phyloP scores from a whole-genome alignment of 371 early-diverging fungal genomes.

The Mortierella sp. region DNA sequence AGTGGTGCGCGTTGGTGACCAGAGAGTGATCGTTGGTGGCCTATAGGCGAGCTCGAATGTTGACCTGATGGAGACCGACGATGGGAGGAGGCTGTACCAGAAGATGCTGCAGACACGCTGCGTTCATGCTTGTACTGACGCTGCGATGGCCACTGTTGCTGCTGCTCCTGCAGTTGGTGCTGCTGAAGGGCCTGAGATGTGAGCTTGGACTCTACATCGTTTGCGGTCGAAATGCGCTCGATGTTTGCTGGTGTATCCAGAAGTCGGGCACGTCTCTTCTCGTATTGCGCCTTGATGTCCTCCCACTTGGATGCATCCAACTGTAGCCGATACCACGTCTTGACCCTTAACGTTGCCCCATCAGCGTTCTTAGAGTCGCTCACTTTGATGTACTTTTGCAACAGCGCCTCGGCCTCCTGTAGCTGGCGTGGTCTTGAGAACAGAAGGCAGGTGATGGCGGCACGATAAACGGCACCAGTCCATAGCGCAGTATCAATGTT shows the following conservation, averaged over 20 bases:
- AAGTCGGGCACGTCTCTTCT: slow-evolving; percentile 35
- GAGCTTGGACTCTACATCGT: slow-evolving; percentile 13
- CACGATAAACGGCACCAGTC: slow-evolving; percentile 30
- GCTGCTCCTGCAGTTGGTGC: slow-evolving; percentile 30
- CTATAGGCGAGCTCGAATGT: neutral
- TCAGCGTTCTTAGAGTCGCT: neutral
- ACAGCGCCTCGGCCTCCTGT: slow-evolving; percentile 32
- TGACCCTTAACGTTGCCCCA: slow-evolving; percentile 7
- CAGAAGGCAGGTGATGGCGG: slow-evolving; percentile 29
- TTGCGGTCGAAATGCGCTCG: slow-evolving; percentile 11
- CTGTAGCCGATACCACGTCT: slow-evolving; percentile 40
- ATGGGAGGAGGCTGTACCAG: slow-evolving; percentile 26
- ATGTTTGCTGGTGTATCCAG: slow-evolving; percentile 26
- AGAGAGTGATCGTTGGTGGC: slow-evolving; percentile 24
- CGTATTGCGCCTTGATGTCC: slow-evolving; percentile 40
- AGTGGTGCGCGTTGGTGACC: slow-evolving; percentile 32
- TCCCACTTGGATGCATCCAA: slow-evolving; percentile 49
- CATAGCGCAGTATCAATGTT: slow-evolving; percentile 19
- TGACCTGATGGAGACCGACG: slow-evolving; percentile 18
- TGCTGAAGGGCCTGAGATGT: slow-evolving; percentile 35
- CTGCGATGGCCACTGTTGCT: slow-evolving; percentile 6
- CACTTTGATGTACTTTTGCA: slow-evolving; percentile 31
- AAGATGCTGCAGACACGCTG: slow-evolving; percentile 30
- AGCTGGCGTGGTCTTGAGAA: slow-evolving; percentile 37
- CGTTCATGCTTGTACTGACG: slow-evolving; percentile 16